These are phyloP conservation scores for Actinomortierella ambigua DNA, from an alignment of 371 early-diverging fungal species.

Conservation along the genomic window DNA sequence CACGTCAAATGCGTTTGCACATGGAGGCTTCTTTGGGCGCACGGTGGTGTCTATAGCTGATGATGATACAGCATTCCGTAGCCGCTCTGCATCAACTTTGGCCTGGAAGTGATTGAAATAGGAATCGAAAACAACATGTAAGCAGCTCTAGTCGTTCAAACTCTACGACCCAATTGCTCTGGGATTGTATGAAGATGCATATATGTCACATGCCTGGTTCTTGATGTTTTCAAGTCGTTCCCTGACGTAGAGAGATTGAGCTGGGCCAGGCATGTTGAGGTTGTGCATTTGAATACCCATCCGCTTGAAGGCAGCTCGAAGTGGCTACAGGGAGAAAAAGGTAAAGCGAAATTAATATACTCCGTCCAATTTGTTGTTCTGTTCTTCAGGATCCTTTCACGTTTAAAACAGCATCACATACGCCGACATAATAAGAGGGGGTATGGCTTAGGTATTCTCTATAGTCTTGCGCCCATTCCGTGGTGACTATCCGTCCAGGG, in stretches of 20 bases:
- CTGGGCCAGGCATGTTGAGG: too few species aligned
- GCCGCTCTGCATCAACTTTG: conserved; percentile 21
- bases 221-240: too few species aligned
- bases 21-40: conserved; percentile 19
- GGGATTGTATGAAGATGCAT: too few species aligned
- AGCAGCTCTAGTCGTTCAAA: too few species aligned
- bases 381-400: too few species aligned
- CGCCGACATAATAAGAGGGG: conserved; percentile 56
- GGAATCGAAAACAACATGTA: too few species aligned
- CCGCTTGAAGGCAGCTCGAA: conserved; percentile 48
- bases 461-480: conserved; percentile 57
- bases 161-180: too few species aligned
- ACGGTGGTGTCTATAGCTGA: conserved; percentile 9
- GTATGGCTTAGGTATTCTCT: conserved; percentile 62
- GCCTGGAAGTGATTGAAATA: conserved; percentile 13
- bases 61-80: conserved; percentile 13
- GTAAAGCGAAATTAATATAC: conserved; percentile 22
- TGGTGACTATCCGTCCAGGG: conserved; percentile 34
- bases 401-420: conserved; percentile 15
- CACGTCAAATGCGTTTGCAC: conserved; percentile 40
- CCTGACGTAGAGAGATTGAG: too few species aligned
- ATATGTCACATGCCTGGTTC: too few species aligned
- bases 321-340: conserved; percentile 45
- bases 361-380: too few species aligned
- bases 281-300: conserved; percentile 20